Base-by-base conservation (phyloP, 192 early-diverging fungal species). In the Umbelopsis vinacea region DNA sequence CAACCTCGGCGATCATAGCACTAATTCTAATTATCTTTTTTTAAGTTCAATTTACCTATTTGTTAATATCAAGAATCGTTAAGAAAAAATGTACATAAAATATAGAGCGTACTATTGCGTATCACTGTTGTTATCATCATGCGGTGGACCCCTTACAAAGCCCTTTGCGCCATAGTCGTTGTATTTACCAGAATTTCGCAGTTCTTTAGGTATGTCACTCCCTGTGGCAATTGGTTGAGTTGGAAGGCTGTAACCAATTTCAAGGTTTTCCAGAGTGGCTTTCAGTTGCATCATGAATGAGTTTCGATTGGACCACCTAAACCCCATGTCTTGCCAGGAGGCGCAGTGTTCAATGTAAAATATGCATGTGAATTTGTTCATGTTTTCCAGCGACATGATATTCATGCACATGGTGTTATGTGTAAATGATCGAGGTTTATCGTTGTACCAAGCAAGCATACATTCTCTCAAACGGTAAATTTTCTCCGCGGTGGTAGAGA, bases 251-350 rank as follows among this genome's bases (percentile, higher is more conserved):
- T 89, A 93, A 24, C 78, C 67, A 40, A 93, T 85, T 2, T 82
- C 84, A 67, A 91, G 80, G 1, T 89, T 87, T 7, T 85, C 81
- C 22, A 90, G 85, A 17, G 81, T 81, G 15, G 89, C 84, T 55
- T 89, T 88, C 53, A 93, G 57, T 43, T 81, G 86, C 78, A 88
- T 83, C 67, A 89, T 84, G 69, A 94, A 92, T 68, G 86, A 85
- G 40, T 87, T 93, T 53, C 91, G 85, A n/a, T 89, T 83, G 2
- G 78, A 74, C 71, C 74, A 86, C 40, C 88, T 84, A 70, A 83
- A 83, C 29, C 82, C 88, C n/a, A 87, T 84, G 69, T 93, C 92
- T 74, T 96, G 94, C 91, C 91, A 94, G 72, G 93, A 94, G 24
- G 76, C 79, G 76, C 90, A 92, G 79, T 94, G 91, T 52, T 89